Percentiles rank a stretch among this genome's conserved stretches.
These are phyloP conservation scores for Aspergillus sp. DNA, from an alignment of 2,329 filamentous ascomycete species.

Conservation along the genomic window DNA sequence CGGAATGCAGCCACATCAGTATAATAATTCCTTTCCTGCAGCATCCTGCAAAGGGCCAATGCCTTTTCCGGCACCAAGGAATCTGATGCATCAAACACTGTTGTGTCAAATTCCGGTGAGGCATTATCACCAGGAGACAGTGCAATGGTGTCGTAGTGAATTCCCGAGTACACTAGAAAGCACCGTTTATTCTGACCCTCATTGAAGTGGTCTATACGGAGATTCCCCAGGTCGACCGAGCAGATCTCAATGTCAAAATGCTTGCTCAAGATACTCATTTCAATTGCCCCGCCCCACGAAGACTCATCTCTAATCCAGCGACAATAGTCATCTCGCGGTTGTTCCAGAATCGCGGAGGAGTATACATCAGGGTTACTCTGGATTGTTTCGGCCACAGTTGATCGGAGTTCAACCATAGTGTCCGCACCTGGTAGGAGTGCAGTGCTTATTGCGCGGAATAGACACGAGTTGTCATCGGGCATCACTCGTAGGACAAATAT, in stretches of 20 bases:
- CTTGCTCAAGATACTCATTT: slow-evolving; percentile 79
- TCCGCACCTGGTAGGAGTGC: slow-evolving; percentile 70
- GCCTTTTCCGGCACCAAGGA: slow-evolving; percentile 60
- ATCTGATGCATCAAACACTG: slow-evolving; percentile 65
- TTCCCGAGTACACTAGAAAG: slow-evolving; percentile 84
- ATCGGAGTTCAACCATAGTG: slow-evolving; percentile 70
- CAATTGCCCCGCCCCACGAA: slow-evolving; percentile 89
- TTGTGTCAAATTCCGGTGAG: slow-evolving; percentile 75
- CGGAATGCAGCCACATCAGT: slow-evolving; percentile 82
- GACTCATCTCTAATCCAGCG: slow-evolving; percentile 75
- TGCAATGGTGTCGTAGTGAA: slow-evolving; percentile 89
- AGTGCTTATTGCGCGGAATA: slow-evolving; percentile 85
- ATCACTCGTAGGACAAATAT: slow-evolving; percentile 79
- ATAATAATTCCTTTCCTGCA: slow-evolving; percentile 76
- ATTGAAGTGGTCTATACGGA: slow-evolving; percentile 73
- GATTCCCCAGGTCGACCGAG: slow-evolving; percentile 74
- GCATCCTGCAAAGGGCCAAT: slow-evolving; percentile 61
- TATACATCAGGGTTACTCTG: slow-evolving; percentile 71
- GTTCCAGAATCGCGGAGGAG: slow-evolving; percentile 73
- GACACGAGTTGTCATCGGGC: slow-evolving; percentile 94
- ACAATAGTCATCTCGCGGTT: slow-evolving; percentile 72
- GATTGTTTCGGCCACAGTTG: slow-evolving; percentile 76
- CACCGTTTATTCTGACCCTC: slow-evolving; percentile 69
- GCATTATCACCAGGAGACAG: slow-evolving; percentile 64
- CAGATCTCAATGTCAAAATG: slow-evolving; percentile 84